Evolutionary conservation across 2,329 filamentous ascomycete species (phyloP).

Genomic region (Ceratocystis cacaofunesta): DNA sequence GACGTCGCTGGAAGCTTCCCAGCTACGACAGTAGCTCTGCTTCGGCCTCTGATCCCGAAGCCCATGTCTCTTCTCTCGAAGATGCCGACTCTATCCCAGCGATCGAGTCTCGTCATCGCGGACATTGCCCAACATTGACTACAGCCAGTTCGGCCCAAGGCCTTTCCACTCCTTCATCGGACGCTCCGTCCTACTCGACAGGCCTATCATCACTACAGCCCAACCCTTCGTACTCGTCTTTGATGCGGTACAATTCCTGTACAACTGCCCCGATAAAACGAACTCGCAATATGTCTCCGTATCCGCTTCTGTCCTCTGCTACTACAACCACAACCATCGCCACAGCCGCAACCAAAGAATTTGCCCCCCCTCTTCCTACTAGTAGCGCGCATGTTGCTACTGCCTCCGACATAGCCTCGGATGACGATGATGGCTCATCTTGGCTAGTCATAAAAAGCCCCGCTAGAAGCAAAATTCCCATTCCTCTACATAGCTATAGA

Average conservation of each 20-base stretch:
- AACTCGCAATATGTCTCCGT: neutral
- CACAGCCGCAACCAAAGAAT: too few relatives aligned
- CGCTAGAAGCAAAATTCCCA: neutral
- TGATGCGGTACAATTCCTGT: conserved; percentile 9
- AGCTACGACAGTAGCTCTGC: conserved; percentile 5
- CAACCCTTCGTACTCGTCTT: conserved; percentile 4
- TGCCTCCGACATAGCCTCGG: neutral
- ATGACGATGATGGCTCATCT: neutral
- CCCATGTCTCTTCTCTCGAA: neutral
- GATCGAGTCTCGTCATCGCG: neutral
- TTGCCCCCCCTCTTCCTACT: neutral
- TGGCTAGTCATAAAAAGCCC: neutral
- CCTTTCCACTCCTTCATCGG: conserved; percentile 1
- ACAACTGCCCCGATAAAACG: conserved; percentile 4
- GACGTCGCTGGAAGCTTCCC: neutral
- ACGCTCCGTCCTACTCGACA: conserved; percentile 4
- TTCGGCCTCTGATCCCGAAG: neutral
- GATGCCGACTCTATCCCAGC: neutral
- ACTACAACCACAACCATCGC: neutral
- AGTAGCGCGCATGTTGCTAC: neutral
- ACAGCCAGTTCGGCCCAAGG: neutral
- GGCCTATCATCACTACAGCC: conserved; percentile 5
- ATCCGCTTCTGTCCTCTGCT: neutral
- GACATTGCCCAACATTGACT: neutral
- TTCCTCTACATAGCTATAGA: neutral